Evolutionary conservation across 2,329 filamentous ascomycete species (phyloP).

Genomic region (Penicillium rolfsii): DNA sequence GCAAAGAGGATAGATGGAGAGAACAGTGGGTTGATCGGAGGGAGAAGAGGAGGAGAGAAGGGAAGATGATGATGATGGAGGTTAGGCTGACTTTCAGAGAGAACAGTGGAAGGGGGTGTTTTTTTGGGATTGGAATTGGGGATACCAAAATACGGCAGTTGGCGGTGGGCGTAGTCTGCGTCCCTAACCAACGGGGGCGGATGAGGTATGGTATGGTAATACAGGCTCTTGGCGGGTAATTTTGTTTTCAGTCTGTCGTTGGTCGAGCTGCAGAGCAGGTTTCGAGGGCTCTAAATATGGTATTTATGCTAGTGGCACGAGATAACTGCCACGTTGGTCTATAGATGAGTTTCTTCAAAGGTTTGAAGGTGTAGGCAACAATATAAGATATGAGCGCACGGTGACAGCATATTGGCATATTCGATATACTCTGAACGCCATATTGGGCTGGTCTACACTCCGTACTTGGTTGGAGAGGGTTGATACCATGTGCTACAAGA

Average conservation of each 20-base stretch:
- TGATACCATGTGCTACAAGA: conserved; percentile 2
- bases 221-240: conserved; percentile 3
- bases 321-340: background rate
- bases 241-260: background rate
- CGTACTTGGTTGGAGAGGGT: background rate
- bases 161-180: conserved; percentile 43
- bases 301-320: background rate
- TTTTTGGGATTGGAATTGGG: conserved; percentile 43
- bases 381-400: background rate
- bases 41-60: conserved; percentile 14
- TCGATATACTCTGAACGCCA: background rate
- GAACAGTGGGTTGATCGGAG: conserved; percentile 5
- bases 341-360: background rate
- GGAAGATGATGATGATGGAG: conserved; percentile 14
- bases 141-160: conserved; percentile 38
- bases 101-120: conserved; percentile 24
- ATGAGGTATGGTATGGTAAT: background rate
- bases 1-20: conserved; percentile 7
- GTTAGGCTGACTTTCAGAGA: conserved; percentile 19
- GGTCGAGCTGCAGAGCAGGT: background rate
- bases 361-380: background rate
- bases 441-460: background rate
- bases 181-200: conserved; percentile 20
- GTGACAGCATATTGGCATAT: background rate
- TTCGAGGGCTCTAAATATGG: background rate